phyloP scores from a whole-genome alignment of 352 stramenopile genomes.

The Halophytophthora batemanensis region DNA sequence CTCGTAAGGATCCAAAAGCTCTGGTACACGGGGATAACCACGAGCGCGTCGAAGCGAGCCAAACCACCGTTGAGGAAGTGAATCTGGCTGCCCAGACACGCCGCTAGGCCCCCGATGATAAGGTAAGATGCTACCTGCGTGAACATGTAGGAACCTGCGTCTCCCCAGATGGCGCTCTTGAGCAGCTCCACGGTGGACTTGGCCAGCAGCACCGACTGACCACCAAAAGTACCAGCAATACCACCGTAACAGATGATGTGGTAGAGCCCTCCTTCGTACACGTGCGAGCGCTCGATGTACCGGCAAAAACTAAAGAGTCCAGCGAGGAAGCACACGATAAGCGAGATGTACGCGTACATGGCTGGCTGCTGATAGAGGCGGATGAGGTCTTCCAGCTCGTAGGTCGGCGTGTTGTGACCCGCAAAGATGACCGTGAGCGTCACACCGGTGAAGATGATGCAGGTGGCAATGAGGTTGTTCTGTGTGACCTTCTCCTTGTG shows the following conservation, averaged over 20 bases:
- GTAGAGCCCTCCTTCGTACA: constrained; percentile 61
- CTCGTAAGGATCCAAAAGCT: constrained; percentile 90
- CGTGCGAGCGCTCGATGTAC: constrained; percentile 75
- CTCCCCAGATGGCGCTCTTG: constrained; percentile 88
- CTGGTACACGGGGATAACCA: constrained; percentile 90
- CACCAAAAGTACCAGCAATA: constrained; percentile 87
- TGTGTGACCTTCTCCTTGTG: constrained; percentile 87
- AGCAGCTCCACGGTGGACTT: constrained; percentile 89
- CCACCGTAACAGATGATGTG: constrained; percentile 88
- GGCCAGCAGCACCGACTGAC: constrained; percentile 85
- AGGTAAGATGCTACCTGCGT: constrained; percentile 75
- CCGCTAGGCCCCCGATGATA: constrained; percentile 61
- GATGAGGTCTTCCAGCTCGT: constrained; percentile 85
- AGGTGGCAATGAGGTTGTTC: constrained; percentile 77
- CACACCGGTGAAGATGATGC: constrained; percentile 88
- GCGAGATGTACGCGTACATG: constrained; percentile 85
- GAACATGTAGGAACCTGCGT: constrained; percentile 73
- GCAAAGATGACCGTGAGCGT: constrained; percentile 89
- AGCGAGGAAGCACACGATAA: constrained; percentile 65
- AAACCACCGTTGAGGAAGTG: constrained; percentile 89
- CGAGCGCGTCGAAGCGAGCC: constrained; percentile 84
- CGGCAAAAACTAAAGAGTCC: constrained; percentile 56
- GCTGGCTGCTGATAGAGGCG: constrained; percentile 70
- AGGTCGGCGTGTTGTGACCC: constrained; percentile 80
- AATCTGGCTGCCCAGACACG: constrained; percentile 79